phyloP scores from a whole-genome alignment of 768 basidiomycete genomes.

The Mycena metata region DNA sequence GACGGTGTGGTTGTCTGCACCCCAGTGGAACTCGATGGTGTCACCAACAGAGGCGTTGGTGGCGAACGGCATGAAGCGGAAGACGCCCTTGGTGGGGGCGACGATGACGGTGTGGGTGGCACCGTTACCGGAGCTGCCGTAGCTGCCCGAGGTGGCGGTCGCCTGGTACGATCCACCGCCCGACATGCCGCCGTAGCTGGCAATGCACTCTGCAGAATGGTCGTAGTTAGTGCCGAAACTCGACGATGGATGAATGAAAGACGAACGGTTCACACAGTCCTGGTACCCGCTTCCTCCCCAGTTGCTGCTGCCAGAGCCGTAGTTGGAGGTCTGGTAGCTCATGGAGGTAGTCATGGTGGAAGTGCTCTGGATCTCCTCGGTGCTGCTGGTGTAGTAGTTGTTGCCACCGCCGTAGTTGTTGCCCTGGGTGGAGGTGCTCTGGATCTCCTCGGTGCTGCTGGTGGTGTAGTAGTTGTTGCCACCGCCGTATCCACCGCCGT shows the following conservation, averaged over 20 bases:
- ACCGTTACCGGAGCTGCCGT: constrained; percentile 60
- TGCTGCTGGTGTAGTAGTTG: constrained; percentile 29
- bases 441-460: no score
- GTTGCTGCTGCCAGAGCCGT: constrained; percentile 74
- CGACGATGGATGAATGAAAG: background rate
- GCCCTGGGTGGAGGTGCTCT: background rate
- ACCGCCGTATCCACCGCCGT: background rate
- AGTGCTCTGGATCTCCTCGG: constrained; percentile 52
- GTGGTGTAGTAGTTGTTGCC: constrained; percentile 35
- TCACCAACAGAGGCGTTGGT: constrained; percentile 83
- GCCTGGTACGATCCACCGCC: constrained; percentile 50
- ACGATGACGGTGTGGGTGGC: constrained; percentile 83
- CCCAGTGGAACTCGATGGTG: constrained; percentile 83
- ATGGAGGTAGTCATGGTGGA: constrained; percentile 42
- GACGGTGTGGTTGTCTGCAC: constrained; percentile 85
- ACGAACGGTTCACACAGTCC: constrained; percentile 75
- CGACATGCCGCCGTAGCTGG: constrained; percentile 61
- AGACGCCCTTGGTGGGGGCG: constrained; percentile 80
- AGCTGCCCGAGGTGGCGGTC: constrained; percentile 48
- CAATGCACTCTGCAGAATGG: constrained; percentile 68
- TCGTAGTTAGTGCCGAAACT: background rate
- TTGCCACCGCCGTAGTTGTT: background rate
- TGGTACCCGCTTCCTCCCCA: constrained; percentile 73
- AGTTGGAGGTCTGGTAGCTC: constrained; percentile 59
- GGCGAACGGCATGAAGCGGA: constrained; percentile 82